A percentile compares a stretch with the other conserved stretches of the same genome.
Evolutionary conservation across 192 early-diverging fungal genomes (phyloP).

Genomic region (Thoreauomyces humboldtii): DNA sequence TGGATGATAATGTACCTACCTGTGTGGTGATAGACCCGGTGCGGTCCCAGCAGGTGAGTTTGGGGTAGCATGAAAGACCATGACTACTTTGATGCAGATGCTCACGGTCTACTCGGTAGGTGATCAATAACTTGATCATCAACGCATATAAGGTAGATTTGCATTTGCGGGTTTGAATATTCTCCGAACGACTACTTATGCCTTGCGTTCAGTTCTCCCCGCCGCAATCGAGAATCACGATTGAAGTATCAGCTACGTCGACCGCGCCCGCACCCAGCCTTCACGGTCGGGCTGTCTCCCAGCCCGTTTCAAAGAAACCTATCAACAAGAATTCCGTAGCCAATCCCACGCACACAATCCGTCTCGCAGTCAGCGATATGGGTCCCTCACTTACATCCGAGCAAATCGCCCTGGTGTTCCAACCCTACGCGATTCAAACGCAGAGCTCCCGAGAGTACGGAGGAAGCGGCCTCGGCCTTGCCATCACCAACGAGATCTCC

Average conservation of each 20-base stretch:
- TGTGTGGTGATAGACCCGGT: slow-evolving; percentile 27
- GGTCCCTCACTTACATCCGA: not conserved
- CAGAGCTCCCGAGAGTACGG: slow-evolving; percentile 27
- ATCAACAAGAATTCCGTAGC: too few relatives aligned
- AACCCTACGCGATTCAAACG: slow-evolving; percentile 18
- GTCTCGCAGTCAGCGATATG: slow-evolving; percentile 1
- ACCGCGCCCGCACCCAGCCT: too few relatives aligned
- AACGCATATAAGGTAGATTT: slow-evolving; percentile 7
- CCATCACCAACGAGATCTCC: slow-evolving; percentile 21
- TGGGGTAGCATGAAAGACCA: too few relatives aligned
- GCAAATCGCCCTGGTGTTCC: slow-evolving; percentile 10
- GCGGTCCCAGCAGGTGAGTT: slow-evolving; percentile 18
- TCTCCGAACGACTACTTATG: not conserved
- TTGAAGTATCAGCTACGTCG: not conserved
- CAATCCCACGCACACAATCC: not conserved
- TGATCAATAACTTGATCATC: slow-evolving; percentile 1
- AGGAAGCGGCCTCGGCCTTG: slow-evolving; percentile 27
- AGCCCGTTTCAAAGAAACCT: too few relatives aligned
- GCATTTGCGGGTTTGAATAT: not conserved
- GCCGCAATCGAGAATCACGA: not conserved
- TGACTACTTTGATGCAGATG: too few relatives aligned
- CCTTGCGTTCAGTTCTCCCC: not conserved
- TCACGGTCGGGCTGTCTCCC: too few relatives aligned
- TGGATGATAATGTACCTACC: slow-evolving; percentile 12
- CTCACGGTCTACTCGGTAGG: too few relatives aligned